phyloP scores from a whole-genome alignment of 2,329 filamentous ascomycete genomes.

The Pseudogymnoascus sp. region DNA sequence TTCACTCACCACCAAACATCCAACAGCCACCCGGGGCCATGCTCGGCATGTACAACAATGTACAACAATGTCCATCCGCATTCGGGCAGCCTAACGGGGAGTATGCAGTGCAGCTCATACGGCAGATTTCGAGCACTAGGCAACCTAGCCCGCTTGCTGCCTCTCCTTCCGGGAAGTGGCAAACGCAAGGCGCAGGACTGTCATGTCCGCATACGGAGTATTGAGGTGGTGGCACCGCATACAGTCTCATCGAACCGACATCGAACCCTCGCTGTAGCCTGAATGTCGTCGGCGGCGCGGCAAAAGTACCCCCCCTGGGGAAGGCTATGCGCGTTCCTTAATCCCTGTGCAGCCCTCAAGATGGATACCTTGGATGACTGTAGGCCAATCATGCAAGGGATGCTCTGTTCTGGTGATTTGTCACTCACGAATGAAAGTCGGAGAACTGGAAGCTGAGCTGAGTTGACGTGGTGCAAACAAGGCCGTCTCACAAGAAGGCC shows the following conservation, averaged over 20 bases:
- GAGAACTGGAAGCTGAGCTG: neutral
- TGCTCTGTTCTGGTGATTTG: neutral
- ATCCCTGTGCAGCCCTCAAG: constrained; percentile 1
- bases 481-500: neutral
- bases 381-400: neutral
- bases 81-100: constrained; percentile 5
- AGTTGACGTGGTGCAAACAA: neutral
- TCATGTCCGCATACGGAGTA: neutral
- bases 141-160: neutral
- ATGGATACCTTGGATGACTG: neutral
- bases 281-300: constrained; percentile 6
- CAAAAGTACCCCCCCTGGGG: constrained; percentile 4
- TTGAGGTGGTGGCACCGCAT: neutral
- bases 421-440: neutral
- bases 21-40: neutral
- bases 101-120: neutral
- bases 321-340: neutral
- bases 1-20: neutral
- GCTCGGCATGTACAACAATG: constrained; percentile 6
- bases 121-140: neutral
- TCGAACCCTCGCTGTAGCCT: constrained; percentile 1
- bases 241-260: neutral
- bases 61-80: constrained; percentile 3
- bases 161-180: neutral
- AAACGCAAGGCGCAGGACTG: neutral